A percentile compares a stretch with the other conserved stretches of the same genome.
These are phyloP conservation scores for Nemophila menziesii DNA, from an alignment of 257 asterid genomes.

Conservation along the genomic window DNA sequence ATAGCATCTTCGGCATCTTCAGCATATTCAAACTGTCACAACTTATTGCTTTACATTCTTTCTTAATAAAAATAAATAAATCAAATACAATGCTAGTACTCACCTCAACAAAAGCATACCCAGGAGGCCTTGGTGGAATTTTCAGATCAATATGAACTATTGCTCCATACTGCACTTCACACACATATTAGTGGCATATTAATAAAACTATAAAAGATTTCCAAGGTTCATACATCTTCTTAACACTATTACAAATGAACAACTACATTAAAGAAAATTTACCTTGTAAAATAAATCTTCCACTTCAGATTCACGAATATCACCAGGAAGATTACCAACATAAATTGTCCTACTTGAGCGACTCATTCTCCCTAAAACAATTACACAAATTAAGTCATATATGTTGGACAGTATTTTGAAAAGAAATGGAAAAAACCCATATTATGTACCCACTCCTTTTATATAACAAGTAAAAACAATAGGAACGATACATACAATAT, in stretches of 20 bases:
- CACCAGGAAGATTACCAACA: slow-evolving; percentile 98
- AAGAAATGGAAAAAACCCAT: neutral
- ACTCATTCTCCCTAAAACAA: slow-evolving; percentile 38
- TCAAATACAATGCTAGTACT: slow-evolving; percentile 7
- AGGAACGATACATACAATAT: neutral
- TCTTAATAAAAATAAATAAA: neutral
- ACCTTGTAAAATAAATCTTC: slow-evolving; percentile 97
- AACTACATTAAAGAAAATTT: neutral
- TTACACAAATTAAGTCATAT: neutral
- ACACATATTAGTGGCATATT: neutral
- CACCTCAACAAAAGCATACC: slow-evolving; percentile 98
- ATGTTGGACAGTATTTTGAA: neutral
- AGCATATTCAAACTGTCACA: slow-evolving; percentile 71
- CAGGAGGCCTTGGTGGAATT: slow-evolving; percentile 98
- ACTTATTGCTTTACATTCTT: slow-evolving; percentile 1
- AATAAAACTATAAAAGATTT: neutral
- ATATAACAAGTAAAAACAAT: neutral
- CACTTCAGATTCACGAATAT: slow-evolving; percentile 89
- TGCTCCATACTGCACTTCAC: slow-evolving; percentile 67
- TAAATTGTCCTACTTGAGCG: slow-evolving; percentile 92
- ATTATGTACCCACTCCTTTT: neutral
- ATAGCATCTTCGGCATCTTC: slow-evolving; percentile 99
- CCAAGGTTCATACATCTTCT: neutral
- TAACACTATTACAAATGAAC: neutral
- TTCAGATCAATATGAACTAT: slow-evolving; percentile 86